Percentiles rank a stretch among this genome's conserved stretches.
phyloP scores from a whole-genome alignment of 169 alveolate genomes.

The Eimeria tenella region DNA sequence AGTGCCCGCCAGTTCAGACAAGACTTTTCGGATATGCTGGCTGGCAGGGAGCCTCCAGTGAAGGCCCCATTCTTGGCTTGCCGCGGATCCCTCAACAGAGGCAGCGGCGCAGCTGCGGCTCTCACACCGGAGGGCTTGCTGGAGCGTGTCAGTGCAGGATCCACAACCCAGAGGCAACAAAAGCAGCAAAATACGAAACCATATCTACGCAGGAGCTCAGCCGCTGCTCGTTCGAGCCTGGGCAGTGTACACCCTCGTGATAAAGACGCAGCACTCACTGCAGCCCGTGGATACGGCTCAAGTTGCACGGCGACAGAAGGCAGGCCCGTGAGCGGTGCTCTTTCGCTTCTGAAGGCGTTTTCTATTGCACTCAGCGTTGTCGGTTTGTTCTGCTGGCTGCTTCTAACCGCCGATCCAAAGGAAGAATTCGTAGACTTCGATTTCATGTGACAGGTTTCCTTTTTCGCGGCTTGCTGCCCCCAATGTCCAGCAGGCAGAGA shows the following conservation, averaged over 20 bases:
- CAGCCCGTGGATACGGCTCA: neutral
- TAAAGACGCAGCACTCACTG: neutral
- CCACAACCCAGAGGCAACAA: neutral
- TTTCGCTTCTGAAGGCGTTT: conserved; percentile 3
- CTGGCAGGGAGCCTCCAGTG: conserved; percentile 13
- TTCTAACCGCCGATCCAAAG: conserved; percentile 30
- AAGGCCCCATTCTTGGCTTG: neutral
- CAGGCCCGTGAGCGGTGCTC: neutral
- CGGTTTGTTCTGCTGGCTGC: conserved; percentile 40
- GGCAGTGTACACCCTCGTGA: conserved; percentile 10
- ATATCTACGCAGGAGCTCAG: neutral
- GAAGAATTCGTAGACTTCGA: conserved; percentile 72
- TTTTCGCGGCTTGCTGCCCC: neutral
- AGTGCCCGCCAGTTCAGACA: conserved; percentile 54
- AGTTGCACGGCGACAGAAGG: neutral
- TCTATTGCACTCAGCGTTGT: neutral
- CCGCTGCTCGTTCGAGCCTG: conserved; percentile 14
- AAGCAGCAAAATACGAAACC: neutral
- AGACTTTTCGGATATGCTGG: neutral
- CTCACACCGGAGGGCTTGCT: conserved; percentile 4
- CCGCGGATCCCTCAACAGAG: neutral
- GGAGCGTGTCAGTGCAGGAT: neutral
- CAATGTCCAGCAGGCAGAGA: neutral
- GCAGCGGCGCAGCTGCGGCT: neutral
- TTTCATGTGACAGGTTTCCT: conserved; percentile 44